A percentile compares a stretch with the other conserved stretches of the same genome.
Conservation (phyloP, 371 early-diverging fungal genomes). For the Apophysomyces ossiformis region DNA sequence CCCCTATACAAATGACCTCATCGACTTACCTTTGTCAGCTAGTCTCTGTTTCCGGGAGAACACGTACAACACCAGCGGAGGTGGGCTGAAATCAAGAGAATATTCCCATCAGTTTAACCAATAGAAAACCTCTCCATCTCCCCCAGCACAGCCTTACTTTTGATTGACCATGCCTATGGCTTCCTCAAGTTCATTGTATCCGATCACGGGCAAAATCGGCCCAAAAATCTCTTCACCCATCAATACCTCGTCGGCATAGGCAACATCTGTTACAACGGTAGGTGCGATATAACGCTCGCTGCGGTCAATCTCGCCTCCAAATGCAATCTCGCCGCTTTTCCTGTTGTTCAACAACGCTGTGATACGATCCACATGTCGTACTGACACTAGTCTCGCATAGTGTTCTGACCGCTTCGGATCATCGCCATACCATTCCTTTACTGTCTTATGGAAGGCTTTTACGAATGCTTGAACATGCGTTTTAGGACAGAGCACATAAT, state of each 20-base stretch:
- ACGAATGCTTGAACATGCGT: constrained; percentile 54
- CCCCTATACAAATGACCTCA: constrained; percentile 8
- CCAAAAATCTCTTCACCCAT: constrained; percentile 71
- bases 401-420: constrained; percentile 54
- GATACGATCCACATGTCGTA: constrained; percentile 75
- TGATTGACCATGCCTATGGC: constrained; percentile 32
- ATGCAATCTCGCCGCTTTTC: constrained; percentile 50
- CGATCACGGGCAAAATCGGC: constrained; percentile 76
- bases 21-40: constrained; percentile 27
- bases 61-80: constrained; percentile 35
- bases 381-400: constrained; percentile 74
- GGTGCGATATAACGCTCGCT: constrained; percentile 26
- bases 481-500: constrained; percentile 75
- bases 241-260: constrained; percentile 29
- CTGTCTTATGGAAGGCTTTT: constrained; percentile 51
- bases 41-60: constrained; percentile 32
- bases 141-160: constrained; percentile 26
- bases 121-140: background rate
- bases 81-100: constrained; percentile 16
- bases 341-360: constrained; percentile 50
- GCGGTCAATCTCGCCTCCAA: constrained; percentile 41
- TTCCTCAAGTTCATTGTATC: constrained; percentile 28
- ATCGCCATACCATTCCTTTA: constrained; percentile 53
- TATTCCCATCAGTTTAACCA: background rate
- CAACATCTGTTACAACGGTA: constrained; percentile 23